Evolutionary conservation across 2,329 filamentous ascomycete species (phyloP), one percentile per base, ranked within the genome.

Genomic region (Dendrostoma leiphaemia): DNA sequence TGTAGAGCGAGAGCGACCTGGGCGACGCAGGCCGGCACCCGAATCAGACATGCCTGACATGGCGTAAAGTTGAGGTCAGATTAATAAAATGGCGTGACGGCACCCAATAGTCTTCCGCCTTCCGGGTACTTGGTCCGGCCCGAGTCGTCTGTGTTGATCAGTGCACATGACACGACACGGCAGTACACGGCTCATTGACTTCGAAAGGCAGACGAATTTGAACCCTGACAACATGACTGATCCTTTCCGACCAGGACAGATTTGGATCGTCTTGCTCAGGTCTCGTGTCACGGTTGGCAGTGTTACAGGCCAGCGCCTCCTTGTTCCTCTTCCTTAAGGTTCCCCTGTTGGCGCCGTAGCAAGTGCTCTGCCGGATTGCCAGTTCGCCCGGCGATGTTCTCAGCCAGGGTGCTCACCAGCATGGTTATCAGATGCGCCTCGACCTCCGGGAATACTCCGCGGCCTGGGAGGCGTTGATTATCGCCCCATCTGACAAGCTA

Each of bases 261-360:
- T 2, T 32, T 32, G 29, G 29, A 3, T 32, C 61, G 60, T 44
- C 41, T 56, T 56, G 52, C 56, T 55, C 47, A 57, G 66, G 61
- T 66, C 68, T 58, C 71, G 71, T 68, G n/a, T n/a, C n/a, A n/a
- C n/a, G n/a, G n/a, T n/a, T n/a, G n/a, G n/a, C n/a, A n/a, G n/a
- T n/a, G n/a, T n/a, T n/a, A n/a, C n/a, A n/a, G n/a, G n/a, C n/a
- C n/a, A n/a, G n/a, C n/a, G n/a, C 34, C 34, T 37, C 34, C 34
- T 37, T 37, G 15, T 37, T n/a, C 13, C 34, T 6, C 17, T n/a
- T 37, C n/a, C n/a, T n/a, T n/a, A n/a, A n/a, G n/a, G n/a, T n/a
- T n/a, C n/a, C n/a, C n/a, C n/a, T n/a, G n/a, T n/a, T n/a, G n/a
- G n/a, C n/a, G n/a, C n/a, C n/a, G n/a, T n/a, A n/a, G n/a, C n/a